Conservation (phyloP, 305 asterid species). For the Solanum chacoense region DNA sequence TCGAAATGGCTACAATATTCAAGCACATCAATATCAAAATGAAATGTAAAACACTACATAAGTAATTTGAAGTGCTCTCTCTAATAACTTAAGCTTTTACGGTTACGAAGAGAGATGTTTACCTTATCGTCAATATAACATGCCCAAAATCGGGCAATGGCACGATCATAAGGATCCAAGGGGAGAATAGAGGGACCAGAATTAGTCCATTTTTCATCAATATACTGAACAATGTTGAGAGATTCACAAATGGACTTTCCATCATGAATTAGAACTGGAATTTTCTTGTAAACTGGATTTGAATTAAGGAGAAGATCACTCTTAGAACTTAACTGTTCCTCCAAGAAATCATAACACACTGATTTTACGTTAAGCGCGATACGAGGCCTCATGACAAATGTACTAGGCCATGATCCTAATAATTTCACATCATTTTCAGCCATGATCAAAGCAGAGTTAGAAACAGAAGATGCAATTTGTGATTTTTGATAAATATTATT, state of each 20-base stretch:
- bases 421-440: constrained; percentile 26
- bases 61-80: background rate
- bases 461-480: background rate
- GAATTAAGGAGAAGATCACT: constrained; percentile 34
- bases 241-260: constrained; percentile 31
- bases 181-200: constrained; percentile 16
- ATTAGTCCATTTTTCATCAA: constrained; percentile 34
- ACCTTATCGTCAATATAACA: constrained; percentile 18
- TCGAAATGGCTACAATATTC: no score
- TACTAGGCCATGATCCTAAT: constrained; percentile 15
- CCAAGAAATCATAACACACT: constrained; percentile 9
- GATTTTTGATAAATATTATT: no score
- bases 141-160: constrained; percentile 18
- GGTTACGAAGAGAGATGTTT: background rate
- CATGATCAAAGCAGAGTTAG: background rate
- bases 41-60: background rate
- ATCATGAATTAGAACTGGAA: constrained; percentile 39
- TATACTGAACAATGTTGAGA: constrained; percentile 29
- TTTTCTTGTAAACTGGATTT: constrained; percentile 43
- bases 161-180: constrained; percentile 14
- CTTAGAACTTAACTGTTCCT: constrained; percentile 16
- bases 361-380: constrained; percentile 20
- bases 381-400: constrained; percentile 9
- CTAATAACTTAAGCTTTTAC: background rate
- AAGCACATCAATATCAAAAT: no score